Evolutionary conservation across 2,329 filamentous ascomycete genomes (phyloP).

Genomic region (Beauveria varroae): DNA sequence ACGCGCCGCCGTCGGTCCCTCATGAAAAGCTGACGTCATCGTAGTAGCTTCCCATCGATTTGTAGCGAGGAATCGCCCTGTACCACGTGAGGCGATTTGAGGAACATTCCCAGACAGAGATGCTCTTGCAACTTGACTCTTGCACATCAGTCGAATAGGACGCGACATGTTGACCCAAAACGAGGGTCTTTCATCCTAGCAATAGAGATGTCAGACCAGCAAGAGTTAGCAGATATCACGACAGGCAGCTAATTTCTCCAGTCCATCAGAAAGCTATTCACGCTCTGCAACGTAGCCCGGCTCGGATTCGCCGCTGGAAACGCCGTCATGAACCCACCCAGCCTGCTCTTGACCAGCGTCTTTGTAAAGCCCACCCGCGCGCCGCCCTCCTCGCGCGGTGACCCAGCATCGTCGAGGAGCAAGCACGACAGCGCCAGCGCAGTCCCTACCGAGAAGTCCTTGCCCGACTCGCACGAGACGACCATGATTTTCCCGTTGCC

Average conservation of each 20-base stretch:
- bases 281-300: conserved; percentile 77
- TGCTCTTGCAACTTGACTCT: no score
- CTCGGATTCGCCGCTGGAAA: conserved; percentile 78
- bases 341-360: conserved; percentile 62
- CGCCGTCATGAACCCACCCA: conserved; percentile 76
- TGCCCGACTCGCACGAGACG: conserved; percentile 68
- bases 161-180: no score
- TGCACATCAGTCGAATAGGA: no score
- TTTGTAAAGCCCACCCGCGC: conserved; percentile 52
- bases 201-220: no score
- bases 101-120: no score
- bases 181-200: no score
- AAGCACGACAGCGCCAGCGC: conserved; percentile 70
- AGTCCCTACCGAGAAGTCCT: conserved; percentile 71
- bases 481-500: conserved; percentile 34
- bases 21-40: no score
- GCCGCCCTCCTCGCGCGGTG: conserved; percentile 18
- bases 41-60: no score
- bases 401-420: conserved; percentile 60
- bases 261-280: conserved; percentile 83
- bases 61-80: no score
- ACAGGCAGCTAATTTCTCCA: conserved; percentile 25
- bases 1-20: no score
- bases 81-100: no score
- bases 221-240: no score